A percentile compares a stretch with the other conserved stretches of the same genome.
phyloP scores from a whole-genome alignment of 164 flowering plant genomes.

The Piper betle region DNA sequence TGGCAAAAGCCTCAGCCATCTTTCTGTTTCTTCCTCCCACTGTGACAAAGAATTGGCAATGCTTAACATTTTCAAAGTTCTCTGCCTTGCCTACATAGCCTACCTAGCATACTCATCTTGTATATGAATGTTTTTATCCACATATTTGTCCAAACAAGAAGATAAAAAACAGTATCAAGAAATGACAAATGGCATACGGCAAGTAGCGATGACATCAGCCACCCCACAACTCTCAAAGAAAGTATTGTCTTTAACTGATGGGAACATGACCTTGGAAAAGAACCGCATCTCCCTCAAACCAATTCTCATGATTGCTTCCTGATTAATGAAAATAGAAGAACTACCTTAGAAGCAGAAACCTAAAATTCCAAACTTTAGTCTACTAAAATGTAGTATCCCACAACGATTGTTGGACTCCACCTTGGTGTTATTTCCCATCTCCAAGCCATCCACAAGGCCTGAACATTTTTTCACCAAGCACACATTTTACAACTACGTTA shows the following conservation, averaged over 20 bases:
- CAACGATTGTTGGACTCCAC: conserved; percentile 14
- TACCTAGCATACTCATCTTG: too few relatives aligned
- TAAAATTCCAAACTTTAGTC: background rate
- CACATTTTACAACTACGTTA: background rate
- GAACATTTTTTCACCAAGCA: conserved; percentile 5
- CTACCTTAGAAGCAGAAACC: background rate
- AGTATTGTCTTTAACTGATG: conserved; percentile 75
- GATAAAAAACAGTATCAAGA: background rate
- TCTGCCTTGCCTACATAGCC: background rate
- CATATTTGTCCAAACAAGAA: background rate
- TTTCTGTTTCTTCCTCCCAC: conserved; percentile 98
- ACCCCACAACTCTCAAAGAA: conserved; percentile 99
- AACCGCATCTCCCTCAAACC: conserved; percentile 90
- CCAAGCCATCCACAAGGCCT: conserved; percentile 95
- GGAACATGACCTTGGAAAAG: conserved; percentile 77
- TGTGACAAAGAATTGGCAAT: conserved; percentile 15
- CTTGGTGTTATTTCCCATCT: conserved; percentile 96
- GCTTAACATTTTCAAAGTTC: background rate
- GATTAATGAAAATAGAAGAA: conserved; percentile 2
- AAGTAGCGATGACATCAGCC: conserved; percentile 92
- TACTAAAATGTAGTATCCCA: background rate
- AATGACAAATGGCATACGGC: conserved; percentile 46
- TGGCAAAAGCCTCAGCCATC: conserved; percentile 94
- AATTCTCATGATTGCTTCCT: conserved; percentile 98
- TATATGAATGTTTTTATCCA: background rate